Conservation (phyloP, 202 grass and related monocot species). For the Hordeum pubiflorum region DNA sequence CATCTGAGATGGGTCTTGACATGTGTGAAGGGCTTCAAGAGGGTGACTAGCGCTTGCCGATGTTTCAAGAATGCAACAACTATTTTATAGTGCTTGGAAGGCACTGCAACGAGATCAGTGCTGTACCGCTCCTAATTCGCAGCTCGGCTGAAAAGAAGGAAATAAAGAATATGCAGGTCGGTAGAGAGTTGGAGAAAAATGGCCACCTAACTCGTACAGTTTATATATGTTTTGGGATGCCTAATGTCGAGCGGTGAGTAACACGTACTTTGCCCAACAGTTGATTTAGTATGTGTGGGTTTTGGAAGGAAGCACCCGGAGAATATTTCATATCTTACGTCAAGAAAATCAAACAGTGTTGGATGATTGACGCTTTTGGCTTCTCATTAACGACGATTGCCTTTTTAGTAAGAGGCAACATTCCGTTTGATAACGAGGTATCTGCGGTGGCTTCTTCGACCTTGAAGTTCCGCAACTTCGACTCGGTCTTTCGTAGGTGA, state of each 20-base stretch:
- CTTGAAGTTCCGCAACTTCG: too few species aligned
- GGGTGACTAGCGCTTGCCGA: conserved; percentile 28
- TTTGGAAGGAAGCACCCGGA: background rate
- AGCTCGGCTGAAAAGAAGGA: conserved; percentile 6
- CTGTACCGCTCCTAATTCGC: conserved; percentile 53
- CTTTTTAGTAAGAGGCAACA: background rate
- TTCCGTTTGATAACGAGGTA: too few species aligned
- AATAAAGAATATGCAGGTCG: conserved; percentile 6
- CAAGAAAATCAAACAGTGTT: background rate
- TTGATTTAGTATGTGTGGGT: background rate
- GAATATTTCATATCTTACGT: background rate
- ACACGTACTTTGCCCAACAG: background rate
- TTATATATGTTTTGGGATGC: background rate
- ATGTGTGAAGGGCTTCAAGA: conserved; percentile 16
- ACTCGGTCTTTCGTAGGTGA: too few species aligned
- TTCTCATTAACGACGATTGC: background rate
- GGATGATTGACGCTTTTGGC: background rate
- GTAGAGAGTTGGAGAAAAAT: conserved; percentile 46
- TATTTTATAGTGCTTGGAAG: background rate
- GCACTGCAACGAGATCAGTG: conserved; percentile 40
- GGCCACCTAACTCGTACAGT: conserved; percentile 18
- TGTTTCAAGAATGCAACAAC: conserved; percentile 32
- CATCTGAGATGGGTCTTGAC: conserved; percentile 7
- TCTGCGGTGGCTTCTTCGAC: too few species aligned
- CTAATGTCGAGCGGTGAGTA: background rate